Base-by-base conservation (phyloP, 2,329 filamentous ascomycete species). In the Orbilia javanica region DNA sequence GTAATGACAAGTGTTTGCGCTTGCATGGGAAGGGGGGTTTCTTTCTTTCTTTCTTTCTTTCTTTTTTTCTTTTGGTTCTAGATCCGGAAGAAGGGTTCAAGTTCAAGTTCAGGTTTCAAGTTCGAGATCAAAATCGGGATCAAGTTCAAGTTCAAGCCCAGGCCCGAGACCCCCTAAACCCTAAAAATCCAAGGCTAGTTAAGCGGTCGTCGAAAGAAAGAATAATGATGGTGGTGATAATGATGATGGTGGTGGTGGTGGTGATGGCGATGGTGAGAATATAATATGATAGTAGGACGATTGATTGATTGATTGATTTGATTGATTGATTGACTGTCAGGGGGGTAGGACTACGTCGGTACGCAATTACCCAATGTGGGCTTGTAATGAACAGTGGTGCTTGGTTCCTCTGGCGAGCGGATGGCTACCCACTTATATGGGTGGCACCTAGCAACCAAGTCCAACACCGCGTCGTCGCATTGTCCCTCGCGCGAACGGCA, bases 281-380 rank as follows among this genome's bases (percentile, higher is more conserved):
- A n/a, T n/a, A n/a, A n/a, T n/a, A n/a, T n/a, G 36, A 39, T 39
- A 39, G 5, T 39, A 39, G 36, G 11, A 20, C 22, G 42, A 22
- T 22, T 46, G 42, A 22, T 10, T 46, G n/a, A 22, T 20, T 44
- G 13, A 20, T 20, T 44, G 39, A 20, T 20, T 44, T 8, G 48
- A 29, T 52, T 27, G 52, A 55, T 36, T 31, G 53, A 22, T 34
- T 29, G 29, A 39, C n/a, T n/a, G 31, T 57, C 52, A 57, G 52
- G 52, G 52, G 52, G 52, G 18, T 57, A 25, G 27, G 25, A 7
- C 18, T 13, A 34, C 31, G 10, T 5, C 10, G 31, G 31, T 10
- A n/a, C n/a, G n/a, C n/a, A n/a, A n/a, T n/a, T n/a, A n/a, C n/a
- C n/a, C n/a, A n/a, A n/a, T n/a, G n/a, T n/a, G n/a, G n/a, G n/a